These are phyloP conservation scores for Geotrichum reessii DNA, from an alignment of 1,139 yeast species.

Conservation along the genomic window DNA sequence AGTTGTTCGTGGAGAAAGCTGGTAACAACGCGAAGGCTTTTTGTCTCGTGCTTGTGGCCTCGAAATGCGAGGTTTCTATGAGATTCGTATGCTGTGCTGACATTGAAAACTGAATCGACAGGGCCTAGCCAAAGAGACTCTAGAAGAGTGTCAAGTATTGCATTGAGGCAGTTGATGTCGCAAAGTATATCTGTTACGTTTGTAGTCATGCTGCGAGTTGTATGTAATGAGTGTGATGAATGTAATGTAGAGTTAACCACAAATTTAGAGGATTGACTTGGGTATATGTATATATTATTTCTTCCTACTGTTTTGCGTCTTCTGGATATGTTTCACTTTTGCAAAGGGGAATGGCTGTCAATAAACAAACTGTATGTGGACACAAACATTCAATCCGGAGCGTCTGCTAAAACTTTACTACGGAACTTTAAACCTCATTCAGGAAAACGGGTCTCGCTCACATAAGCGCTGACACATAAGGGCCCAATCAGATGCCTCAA, in stretches of 20 bases:
- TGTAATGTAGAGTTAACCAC: not conserved
- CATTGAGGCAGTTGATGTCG: slow-evolving; percentile 2
- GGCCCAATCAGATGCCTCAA: not conserved
- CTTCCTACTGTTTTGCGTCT: too few relatives aligned
- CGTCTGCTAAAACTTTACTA: not conserved
- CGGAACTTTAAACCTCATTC: not conserved
- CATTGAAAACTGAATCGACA: not conserved
- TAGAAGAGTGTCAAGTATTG: slow-evolving; percentile 1
- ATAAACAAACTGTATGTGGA: not conserved
- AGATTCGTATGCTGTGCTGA: not conserved
- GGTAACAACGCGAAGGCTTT: not conserved
- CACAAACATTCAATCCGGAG: not conserved
- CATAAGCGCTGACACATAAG: not conserved
- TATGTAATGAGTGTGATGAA: not conserved
- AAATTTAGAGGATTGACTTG: not conserved
- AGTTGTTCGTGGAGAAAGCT: slow-evolving; percentile 11
- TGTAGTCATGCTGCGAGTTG: not conserved
- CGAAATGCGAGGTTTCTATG: not conserved
- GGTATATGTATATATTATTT: not conserved
- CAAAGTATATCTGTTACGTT: not conserved
- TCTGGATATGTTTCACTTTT: not conserved
- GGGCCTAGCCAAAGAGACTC: slow-evolving; percentile 9
- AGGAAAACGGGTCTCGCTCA: not conserved
- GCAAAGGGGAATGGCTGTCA: not conserved
- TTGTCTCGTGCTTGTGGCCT: not conserved